Conservation (phyloP, 129 eudicot genomes). For the Artemisia annua region DNA sequence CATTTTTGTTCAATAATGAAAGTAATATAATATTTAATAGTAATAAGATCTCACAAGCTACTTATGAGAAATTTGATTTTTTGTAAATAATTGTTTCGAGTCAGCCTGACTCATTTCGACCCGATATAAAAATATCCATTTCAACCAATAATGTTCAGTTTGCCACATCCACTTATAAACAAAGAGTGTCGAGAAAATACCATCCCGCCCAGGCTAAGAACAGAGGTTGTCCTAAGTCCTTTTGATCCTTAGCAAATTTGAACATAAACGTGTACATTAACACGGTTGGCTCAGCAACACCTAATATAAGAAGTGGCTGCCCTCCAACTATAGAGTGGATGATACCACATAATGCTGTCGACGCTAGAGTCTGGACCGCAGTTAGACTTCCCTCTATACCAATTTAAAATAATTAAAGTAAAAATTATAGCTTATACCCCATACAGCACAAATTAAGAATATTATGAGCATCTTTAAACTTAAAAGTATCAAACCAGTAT, state of each 20-base stretch:
- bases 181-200: slow-evolving; percentile 39
- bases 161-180: slow-evolving; percentile 3
- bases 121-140: background rate
- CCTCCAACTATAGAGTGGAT: slow-evolving; percentile 96
- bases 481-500: slow-evolving; percentile 55
- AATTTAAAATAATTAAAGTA: slow-evolving; percentile 5
- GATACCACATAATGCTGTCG: slow-evolving; percentile 89
- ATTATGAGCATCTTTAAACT: slow-evolving; percentile 15
- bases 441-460: slow-evolving; percentile 9
- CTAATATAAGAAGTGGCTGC: slow-evolving; percentile 90
- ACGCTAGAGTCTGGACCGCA: slow-evolving; percentile 97
- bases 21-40: background rate
- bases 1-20: background rate
- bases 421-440: background rate
- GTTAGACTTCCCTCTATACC: slow-evolving; percentile 82
- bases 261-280: slow-evolving; percentile 97
- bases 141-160: background rate
- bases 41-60: background rate
- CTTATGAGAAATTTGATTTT: background rate
- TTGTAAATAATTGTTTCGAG: background rate
- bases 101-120: background rate
- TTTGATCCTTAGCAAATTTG: slow-evolving; percentile 86
- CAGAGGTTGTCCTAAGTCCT: slow-evolving; percentile 77
- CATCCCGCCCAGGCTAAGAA: slow-evolving; percentile 98
- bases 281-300: slow-evolving; percentile 99